Evolutionary conservation across 805 yeast genomes (phyloP).

Genomic region (Metschnikowia amazonensis): DNA sequence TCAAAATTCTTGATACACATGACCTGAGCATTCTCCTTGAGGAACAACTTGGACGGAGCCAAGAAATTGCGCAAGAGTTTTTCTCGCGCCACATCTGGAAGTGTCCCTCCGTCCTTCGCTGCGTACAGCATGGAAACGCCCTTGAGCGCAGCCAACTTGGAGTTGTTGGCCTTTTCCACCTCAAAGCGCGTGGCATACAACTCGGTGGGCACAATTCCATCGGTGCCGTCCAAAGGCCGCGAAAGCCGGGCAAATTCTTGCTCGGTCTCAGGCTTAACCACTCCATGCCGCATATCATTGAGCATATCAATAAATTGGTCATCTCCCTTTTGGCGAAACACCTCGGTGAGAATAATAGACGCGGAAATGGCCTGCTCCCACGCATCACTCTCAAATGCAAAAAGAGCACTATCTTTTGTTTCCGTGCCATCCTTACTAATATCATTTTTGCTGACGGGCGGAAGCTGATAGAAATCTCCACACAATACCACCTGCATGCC

Average conservation of each 20-base stretch:
- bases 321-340: conserved; percentile 88
- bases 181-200: conserved; percentile 81
- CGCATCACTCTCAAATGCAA: conserved; percentile 69
- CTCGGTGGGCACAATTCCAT: conserved; percentile 86
- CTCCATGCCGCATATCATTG: conserved; percentile 76
- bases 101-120: conserved; percentile 33
- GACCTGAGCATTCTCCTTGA: conserved; percentile 89
- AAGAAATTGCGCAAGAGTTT: conserved; percentile 15
- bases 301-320: conserved; percentile 69
- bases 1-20: conserved; percentile 79
- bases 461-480: conserved; percentile 96
- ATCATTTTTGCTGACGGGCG: conserved; percentile 62
- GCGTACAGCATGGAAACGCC: conserved; percentile 45
- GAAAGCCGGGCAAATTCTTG: conserved; percentile 48
- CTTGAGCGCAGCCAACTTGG: conserved; percentile 36
- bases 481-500: conserved; percentile 86
- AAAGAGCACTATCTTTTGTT: conserved; percentile 30
- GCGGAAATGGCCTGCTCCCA: conserved; percentile 65
- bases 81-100: conserved; percentile 25
- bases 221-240: conserved; percentile 56
- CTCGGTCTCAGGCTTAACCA: conserved; percentile 48
- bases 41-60: conserved; percentile 18
- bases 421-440: conserved; percentile 26
- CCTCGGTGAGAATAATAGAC: conserved; percentile 69
- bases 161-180: conserved; percentile 70